Conservation (phyloP, 345 rosid species). For the Eutrema heterophyllum region DNA sequence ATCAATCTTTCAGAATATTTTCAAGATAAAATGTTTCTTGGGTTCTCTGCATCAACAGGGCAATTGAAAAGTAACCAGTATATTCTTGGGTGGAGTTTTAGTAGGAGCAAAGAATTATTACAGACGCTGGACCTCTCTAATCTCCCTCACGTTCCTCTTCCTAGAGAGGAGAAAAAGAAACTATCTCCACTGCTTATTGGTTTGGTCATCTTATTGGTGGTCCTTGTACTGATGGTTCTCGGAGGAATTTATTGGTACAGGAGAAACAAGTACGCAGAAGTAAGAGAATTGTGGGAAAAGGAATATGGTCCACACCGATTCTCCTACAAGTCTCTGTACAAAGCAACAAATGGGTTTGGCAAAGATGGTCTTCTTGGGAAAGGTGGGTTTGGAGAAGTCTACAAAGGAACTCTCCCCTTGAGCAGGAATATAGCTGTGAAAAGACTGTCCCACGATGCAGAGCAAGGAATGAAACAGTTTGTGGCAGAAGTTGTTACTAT, state of each 20-base stretch:
- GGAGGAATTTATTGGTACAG: constrained; percentile 21
- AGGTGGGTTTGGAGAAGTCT: constrained; percentile 51
- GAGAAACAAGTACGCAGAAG: constrained; percentile 34
- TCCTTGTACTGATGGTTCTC: background rate
- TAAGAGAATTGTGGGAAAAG: constrained; percentile 40
- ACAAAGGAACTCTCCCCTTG: constrained; percentile 31
- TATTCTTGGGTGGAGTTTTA: constrained; percentile 65
- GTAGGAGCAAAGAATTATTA: constrained; percentile 22
- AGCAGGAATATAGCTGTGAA: constrained; percentile 40
- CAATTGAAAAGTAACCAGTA: constrained; percentile 28
- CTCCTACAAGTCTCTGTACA: constrained; percentile 37
- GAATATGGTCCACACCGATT: constrained; percentile 12
- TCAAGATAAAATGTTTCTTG: constrained; percentile 38
- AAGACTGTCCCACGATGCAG: constrained; percentile 35
- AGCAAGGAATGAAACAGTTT: constrained; percentile 45
- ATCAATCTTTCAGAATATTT: constrained; percentile 38
- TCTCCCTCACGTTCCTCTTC: constrained; percentile 49
- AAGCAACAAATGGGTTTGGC: constrained; percentile 43
- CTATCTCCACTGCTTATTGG: constrained; percentile 18
- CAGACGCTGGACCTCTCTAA: constrained; percentile 33
- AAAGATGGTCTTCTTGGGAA: constrained; percentile 27
- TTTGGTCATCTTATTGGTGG: constrained; percentile 1
- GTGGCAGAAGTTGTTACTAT: constrained; percentile 42
- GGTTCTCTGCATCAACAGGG: constrained; percentile 58
- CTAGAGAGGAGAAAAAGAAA: constrained; percentile 9